phyloP scores from a whole-genome alignment of 2,329 filamentous ascomycete genomes.

The Sclerotinia trifoliorum region DNA sequence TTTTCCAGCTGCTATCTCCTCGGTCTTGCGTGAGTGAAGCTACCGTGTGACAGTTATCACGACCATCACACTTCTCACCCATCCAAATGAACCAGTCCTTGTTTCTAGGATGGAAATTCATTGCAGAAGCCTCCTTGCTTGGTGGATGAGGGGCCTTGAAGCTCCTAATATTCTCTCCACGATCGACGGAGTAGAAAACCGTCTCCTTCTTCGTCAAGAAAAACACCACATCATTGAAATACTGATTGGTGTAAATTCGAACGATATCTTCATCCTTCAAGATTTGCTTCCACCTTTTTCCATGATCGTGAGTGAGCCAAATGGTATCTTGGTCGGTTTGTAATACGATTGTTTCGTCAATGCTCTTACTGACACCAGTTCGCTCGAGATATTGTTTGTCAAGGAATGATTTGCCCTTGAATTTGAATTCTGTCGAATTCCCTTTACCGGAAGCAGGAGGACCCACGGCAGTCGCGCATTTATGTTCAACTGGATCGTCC shows the following conservation, averaged over 20 bases:
- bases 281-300: constrained; percentile 76
- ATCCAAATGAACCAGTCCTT: constrained; percentile 93
- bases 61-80: constrained; percentile 64
- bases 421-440: constrained; percentile 56
- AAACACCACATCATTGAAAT: constrained; percentile 82
- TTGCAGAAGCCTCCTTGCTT: constrained; percentile 44
- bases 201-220: constrained; percentile 69
- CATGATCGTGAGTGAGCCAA: constrained; percentile 79
- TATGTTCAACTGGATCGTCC: constrained; percentile 69
- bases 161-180: constrained; percentile 68
- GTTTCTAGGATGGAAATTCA: constrained; percentile 79
- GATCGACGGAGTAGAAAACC: constrained; percentile 79
- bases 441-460: constrained; percentile 65
- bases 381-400: constrained; percentile 77
- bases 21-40: constrained; percentile 78
- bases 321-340: constrained; percentile 49
- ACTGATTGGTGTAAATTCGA: constrained; percentile 72
- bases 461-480: constrained; percentile 65
- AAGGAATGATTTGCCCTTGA: constrained; percentile 56
- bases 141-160: constrained; percentile 67
- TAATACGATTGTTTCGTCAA: constrained; percentile 70
- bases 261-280: constrained; percentile 68
- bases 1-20: constrained; percentile 74
- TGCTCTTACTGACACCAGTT: constrained; percentile 58
- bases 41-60: constrained; percentile 62